Evolutionary conservation across 208 protist species (phyloP).

Genomic region (Herpetomonas tarakana): DNA sequence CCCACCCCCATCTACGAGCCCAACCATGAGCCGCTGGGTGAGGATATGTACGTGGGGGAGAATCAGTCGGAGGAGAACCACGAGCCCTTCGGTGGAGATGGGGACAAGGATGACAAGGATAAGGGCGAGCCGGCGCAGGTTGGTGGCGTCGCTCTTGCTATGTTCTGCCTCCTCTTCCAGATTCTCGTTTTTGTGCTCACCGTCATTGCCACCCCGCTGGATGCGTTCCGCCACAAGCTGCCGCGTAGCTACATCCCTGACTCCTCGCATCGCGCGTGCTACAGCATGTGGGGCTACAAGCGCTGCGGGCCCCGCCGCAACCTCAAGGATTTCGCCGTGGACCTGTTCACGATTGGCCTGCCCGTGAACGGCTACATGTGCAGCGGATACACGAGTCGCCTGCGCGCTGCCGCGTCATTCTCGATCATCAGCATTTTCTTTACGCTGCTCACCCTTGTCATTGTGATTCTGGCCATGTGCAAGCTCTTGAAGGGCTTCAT

Average conservation of each 20-base stretch:
- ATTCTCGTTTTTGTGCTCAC: conserved; percentile 12
- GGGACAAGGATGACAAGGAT: background rate
- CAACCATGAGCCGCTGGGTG: background rate
- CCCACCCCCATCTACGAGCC: conserved; percentile 4
- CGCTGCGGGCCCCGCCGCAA: background rate
- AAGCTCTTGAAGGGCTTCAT: background rate
- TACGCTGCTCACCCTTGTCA: conserved; percentile 7
- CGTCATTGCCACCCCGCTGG: conserved; percentile 15
- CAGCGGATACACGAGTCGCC: background rate
- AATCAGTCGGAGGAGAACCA: background rate
- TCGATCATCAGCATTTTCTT: conserved; percentile 18
- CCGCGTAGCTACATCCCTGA: background rate
- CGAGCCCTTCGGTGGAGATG: background rate
- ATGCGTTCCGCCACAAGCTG: conserved; percentile 7
- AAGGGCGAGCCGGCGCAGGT: background rate
- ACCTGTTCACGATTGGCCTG: background rate
- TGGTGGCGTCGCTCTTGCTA: background rate
- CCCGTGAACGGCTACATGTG: conserved; percentile 1
- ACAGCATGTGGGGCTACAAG: conserved; percentile 17
- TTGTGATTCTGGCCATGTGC: conserved; percentile 6
- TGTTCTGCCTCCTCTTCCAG: conserved; percentile 8
- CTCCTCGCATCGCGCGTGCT: conserved; percentile 6
- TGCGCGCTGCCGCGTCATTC: conserved; percentile 14
- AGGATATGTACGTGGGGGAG: background rate
- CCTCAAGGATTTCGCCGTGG: background rate